Base-by-base conservation (phyloP, 306 rosid genomes). In the Neltuma alba region DNA sequence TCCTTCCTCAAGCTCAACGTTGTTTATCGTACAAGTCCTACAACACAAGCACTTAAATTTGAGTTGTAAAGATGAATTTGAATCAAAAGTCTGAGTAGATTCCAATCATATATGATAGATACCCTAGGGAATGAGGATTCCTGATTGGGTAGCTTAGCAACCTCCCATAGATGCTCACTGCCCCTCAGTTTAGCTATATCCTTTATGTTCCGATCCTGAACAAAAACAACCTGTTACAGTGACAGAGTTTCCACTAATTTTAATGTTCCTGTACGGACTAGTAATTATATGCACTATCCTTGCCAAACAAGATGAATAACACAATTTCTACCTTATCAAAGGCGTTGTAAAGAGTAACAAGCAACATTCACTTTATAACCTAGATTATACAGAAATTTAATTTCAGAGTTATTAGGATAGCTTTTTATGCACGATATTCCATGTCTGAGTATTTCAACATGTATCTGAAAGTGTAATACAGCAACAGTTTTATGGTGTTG, bases 21-120 rank as follows among this genome's bases (percentile, higher is more conserved):
- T 80, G 80, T 37, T 80, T 45, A 28, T 68, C 44, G 37, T 84
- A 87, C 18, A 87, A 81, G 27, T 76, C 90, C 90, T 87, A 88
- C 28, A n/a, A 75, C 23, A 52, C 16, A 69, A 54, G 27, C 14
- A 9, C 28, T 27, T 12, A 30, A 31, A 63, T 25, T 41, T 70
- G n/a, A 77, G 13, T 48, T 47, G 31, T n/a, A n/a, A n/a, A n/a
- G n/a, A n/a, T n/a, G n/a, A n/a, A n/a, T n/a, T n/a, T n/a, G n/a
- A n/a, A n/a, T n/a, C n/a, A n/a, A n/a, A n/a, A n/a, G n/a, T n/a
- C n/a, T n/a, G n/a, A n/a, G n/a, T n/a, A n/a, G n/a, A n/a, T n/a
- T n/a, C n/a, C n/a, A n/a, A n/a, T n/a, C n/a, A n/a, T n/a, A n/a
- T n/a, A n/a, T n/a, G n/a, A n/a, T n/a, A n/a, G n/a, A n/a, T n/a